Conservation (phyloP, 768 basidiomycete genomes). For the Leccinellum luteum region DNA sequence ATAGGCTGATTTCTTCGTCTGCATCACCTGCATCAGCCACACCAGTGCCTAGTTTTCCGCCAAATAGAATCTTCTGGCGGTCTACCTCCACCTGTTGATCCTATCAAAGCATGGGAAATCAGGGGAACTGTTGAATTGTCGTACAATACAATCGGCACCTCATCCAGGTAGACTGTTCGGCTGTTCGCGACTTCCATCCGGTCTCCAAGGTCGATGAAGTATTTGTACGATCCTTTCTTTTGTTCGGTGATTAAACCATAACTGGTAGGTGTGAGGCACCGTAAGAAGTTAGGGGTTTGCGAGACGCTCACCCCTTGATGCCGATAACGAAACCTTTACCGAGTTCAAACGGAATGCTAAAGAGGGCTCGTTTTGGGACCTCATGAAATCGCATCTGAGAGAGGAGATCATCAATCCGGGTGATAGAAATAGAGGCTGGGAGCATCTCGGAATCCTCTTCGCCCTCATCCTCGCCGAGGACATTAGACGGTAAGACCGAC, state of each 20-base stretch:
- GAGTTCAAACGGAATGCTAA: conserved; percentile 78
- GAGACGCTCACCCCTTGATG: conserved; percentile 65
- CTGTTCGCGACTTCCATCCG: conserved; percentile 72
- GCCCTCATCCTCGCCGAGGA: conserved; percentile 42
- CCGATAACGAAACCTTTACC: conserved; percentile 74
- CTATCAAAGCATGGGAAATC: conserved; percentile 15
- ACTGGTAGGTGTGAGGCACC: conserved; percentile 38
- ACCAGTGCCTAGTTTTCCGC: conserved; percentile 38
- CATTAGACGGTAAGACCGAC: conserved; percentile 59
- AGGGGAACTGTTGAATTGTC: background rate
- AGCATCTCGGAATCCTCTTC: conserved; percentile 52
- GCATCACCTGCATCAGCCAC: conserved; percentile 27
- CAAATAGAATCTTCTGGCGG: conserved; percentile 25
- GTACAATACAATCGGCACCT: conserved; percentile 36
- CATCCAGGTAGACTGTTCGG: conserved; percentile 74
- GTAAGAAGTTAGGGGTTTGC: background rate
- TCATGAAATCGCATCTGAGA: conserved; percentile 81
- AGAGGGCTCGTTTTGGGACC: conserved; percentile 78
- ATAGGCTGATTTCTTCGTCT: conserved; percentile 39
- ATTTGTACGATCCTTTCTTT: conserved; percentile 77
- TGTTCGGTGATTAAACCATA: conserved; percentile 90
- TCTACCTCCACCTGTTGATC: conserved; percentile 30
- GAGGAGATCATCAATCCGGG: conserved; percentile 74
- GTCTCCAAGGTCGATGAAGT: conserved; percentile 78
- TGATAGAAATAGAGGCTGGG: conserved; percentile 69